Evolutionary conservation across 2,329 filamentous ascomycete genomes (phyloP).

Genomic region (Fusarium sp.): DNA sequence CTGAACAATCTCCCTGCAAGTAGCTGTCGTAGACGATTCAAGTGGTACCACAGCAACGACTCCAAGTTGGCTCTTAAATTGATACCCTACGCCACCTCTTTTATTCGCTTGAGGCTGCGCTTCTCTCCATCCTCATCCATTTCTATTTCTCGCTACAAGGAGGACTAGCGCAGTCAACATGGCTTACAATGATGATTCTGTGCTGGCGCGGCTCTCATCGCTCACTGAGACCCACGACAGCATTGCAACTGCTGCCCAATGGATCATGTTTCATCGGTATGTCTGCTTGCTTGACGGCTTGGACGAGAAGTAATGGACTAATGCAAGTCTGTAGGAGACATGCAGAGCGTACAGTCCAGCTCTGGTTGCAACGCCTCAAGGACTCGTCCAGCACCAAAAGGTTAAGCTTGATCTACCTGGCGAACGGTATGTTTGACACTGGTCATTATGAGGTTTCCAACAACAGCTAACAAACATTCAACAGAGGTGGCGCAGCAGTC

Average conservation of each 20-base stretch:
- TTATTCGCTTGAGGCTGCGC: conserved; percentile 6
- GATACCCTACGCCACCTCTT: conserved; percentile 26
- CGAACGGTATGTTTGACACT: conserved; percentile 76
- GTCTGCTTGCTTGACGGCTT: not conserved
- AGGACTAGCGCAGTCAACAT: conserved; percentile 60
- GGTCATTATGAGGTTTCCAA: not conserved
- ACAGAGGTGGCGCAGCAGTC: conserved; percentile 96
- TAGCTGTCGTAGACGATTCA: conserved; percentile 46
- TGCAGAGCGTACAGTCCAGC: conserved; percentile 88
- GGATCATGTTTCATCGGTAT: conserved; percentile 99
- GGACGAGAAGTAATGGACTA: not conserved
- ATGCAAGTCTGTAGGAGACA: conserved; percentile 73
- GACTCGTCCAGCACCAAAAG: conserved; percentile 89
- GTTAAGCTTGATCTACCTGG: conserved; percentile 92
- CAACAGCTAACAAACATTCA: conserved; percentile 10
- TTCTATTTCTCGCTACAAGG: not conserved
- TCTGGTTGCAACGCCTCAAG: conserved; percentile 91
- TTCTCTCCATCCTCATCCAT: not conserved
- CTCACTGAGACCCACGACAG: conserved; percentile 98
- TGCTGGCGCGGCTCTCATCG: conserved; percentile 92
- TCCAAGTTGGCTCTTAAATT: conserved; percentile 37
- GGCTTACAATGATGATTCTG: conserved; percentile 96
- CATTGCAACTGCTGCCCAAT: conserved; percentile 95
- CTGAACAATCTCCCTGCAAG: conserved; percentile 39
- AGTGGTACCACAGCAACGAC: conserved; percentile 45